These are phyloP conservation scores for Colletotrichum destructivum DNA, from an alignment of 2,329 filamentous ascomycete genomes.

Conservation along the genomic window DNA sequence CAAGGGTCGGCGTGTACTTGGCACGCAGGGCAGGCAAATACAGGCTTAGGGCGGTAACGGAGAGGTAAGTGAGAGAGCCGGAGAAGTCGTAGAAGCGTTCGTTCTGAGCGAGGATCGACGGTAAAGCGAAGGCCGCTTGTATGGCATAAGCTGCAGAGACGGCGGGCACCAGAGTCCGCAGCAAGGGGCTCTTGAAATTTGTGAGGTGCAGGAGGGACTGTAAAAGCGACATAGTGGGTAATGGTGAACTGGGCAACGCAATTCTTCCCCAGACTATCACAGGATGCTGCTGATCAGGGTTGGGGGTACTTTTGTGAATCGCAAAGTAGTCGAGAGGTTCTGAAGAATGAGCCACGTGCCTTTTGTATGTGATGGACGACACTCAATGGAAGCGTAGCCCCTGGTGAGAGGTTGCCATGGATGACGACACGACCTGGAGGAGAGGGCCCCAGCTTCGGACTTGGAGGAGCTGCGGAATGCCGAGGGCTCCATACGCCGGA, in stretches of 20 bases:
- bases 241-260: not conserved
- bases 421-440: constrained; percentile 38
- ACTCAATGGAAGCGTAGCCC: constrained; percentile 3
- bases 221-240: constrained; percentile 52
- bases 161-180: constrained; percentile 74
- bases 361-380: not conserved
- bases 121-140: constrained; percentile 74
- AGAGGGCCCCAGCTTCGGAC: constrained; percentile 24
- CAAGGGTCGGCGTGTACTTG: constrained; percentile 58
- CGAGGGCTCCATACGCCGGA: constrained; percentile 6
- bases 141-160: constrained; percentile 75
- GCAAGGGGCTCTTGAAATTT: constrained; percentile 73
- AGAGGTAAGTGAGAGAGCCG: constrained; percentile 76
- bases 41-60: constrained; percentile 73
- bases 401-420: constrained; percentile 7
- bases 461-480: constrained; percentile 15
- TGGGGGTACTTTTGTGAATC: not conserved
- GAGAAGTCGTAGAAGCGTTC: constrained; percentile 80
- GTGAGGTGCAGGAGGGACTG: constrained; percentile 70
- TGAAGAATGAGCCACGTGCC: not conserved
- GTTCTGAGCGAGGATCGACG: constrained; percentile 71
- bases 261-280: too few species aligned
- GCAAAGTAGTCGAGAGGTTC: not conserved
- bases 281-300: not conserved
- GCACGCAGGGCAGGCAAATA: constrained; percentile 73